Evolutionary conservation across 805 yeast genomes (phyloP), one percentile per base, ranked within the genome.

Genomic region (Kluyveromyces lactis): DNA sequence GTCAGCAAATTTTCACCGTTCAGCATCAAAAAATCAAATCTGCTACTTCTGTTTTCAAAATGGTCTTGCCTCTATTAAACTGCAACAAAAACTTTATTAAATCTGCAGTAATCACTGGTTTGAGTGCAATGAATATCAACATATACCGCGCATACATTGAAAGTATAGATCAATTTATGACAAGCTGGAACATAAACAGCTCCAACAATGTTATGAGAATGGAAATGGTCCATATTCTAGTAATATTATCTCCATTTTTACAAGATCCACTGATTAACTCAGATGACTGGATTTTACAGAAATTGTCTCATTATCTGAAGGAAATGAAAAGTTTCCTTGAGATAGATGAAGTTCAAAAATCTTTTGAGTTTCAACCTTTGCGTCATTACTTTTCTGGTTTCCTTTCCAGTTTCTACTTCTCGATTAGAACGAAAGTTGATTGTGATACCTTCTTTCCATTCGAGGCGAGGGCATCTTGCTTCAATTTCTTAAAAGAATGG

Each of bases 1-100:
- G 90, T 1, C 79, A 82, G 49, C 95, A 84, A 44, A 71, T 83
- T 49, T 75, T 83, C 51, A 85, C 85, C 0, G 73, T 86, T 26
- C 95, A 86, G 51, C 95, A 85, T 50, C 95, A 87, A 55, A 82
- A 86, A 37, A 89, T 92, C 40, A 89, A 95, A 1, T 86, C 96
- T 44, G 97, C 96, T 0, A 80, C 81, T 43, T 81, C 95, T 0
- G 79, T 92, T 2, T 92, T 92, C 64, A 73, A 81, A 41, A 79
- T 92, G 81, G 89, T 86, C 0, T 66, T 86, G 28, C 97, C 97
- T 0, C 65, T 92, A 21, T 60, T 92, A 35, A 79, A 75, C 21
- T 77, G 87, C 0, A 76, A 78, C 2, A 86, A 84, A 43, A 69
- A 72, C 2, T 67, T 77, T 47, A 75, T 92, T 7, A 69, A 85